Conservation (phyloP, 2,329 filamentous ascomycete genomes). For the Fusarium sp. region DNA sequence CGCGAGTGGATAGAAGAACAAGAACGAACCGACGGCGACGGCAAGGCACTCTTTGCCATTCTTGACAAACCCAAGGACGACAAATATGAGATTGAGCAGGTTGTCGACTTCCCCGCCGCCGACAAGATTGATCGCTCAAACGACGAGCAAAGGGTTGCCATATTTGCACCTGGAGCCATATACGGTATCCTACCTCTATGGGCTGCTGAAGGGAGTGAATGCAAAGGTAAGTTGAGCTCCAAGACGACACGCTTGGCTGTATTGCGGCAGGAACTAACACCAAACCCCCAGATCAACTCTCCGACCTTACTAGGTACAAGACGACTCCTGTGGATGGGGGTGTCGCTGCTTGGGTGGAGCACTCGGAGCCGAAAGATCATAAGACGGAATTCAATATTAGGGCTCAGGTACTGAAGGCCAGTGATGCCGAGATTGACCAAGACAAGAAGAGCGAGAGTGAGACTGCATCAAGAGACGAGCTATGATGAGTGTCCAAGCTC, state of each 20-base stretch:
- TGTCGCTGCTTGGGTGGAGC: slow-evolving; percentile 51
- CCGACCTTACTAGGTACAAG: slow-evolving; percentile 51
- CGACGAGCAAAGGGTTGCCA: slow-evolving; percentile 58
- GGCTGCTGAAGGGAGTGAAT: slow-evolving; percentile 61
- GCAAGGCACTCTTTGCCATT: slow-evolving; percentile 60
- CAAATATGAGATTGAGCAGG: slow-evolving; percentile 58
- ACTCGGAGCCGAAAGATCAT: slow-evolving; percentile 51
- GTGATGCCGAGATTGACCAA: slow-evolving; percentile 30
- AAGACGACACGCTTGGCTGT: neutral
- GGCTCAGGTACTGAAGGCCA: slow-evolving; percentile 53
- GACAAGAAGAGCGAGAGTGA: slow-evolving; percentile 17
- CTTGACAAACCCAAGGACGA: slow-evolving; percentile 58
- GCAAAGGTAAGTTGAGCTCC: slow-evolving; percentile 56
- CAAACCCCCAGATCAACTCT: slow-evolving; percentile 43
- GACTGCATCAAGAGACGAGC: slow-evolving; percentile 45
- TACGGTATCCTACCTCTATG: slow-evolving; percentile 67
- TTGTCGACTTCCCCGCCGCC: slow-evolving; percentile 49
- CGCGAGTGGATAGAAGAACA: slow-evolving; percentile 65
- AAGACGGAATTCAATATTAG: slow-evolving; percentile 56
- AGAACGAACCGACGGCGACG: slow-evolving; percentile 52
- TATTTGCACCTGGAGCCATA: slow-evolving; percentile 68
- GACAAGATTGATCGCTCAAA: slow-evolving; percentile 48
- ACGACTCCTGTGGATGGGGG: slow-evolving; percentile 43
- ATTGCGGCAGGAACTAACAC: slow-evolving; percentile 11
- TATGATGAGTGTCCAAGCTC: slow-evolving; percentile 27